Base-by-base conservation (phyloP, 305 asterid genomes). In the Solanum hybrid region DNA sequence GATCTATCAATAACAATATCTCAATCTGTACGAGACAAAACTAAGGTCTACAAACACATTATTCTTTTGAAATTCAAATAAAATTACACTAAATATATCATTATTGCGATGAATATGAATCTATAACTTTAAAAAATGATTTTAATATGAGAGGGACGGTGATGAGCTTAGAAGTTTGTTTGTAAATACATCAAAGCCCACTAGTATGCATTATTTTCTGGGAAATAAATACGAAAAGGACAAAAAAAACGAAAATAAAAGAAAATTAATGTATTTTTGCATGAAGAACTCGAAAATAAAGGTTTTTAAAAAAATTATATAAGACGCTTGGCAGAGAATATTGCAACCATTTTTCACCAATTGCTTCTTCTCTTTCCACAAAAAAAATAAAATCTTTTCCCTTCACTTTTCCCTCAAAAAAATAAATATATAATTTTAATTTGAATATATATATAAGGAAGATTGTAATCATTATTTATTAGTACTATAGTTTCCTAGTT, bases 291-390 rank as follows among this genome's bases (percentile, higher is more conserved):
- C 93, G 93, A 91, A 91, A 90, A 91, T 79, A 89, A 90, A 94
- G 97, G 94, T 79, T 69, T 64, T 42, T 0, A 87, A 56, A 5
- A 3, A 29, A 11, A 85, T 20, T 56, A 89, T 85, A 89, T 85
- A 7, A 69, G 97, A 94, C 97, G 99, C 94, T 92, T 91, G 92
- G 95, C 94, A 89, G 71, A 89, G 71, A 22, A 90, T 10, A 86
- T 90, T 79, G 91, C 95, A 90, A 95, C 94, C 97, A 91, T 85
- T 90, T 92, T 93, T 91, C 93, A 80, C 91, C 95, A 90, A 90
- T 91, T 80, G 16, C 17, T 72, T 91, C 77, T 71, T 75, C 40
- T 75, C 38, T 75, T 34, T 76, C 22, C 2, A 4, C 17, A 0
- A 2, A 2, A 6, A 17, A 2, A 6, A 17, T 0, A 17, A 16